These are phyloP conservation scores for Westerdykella ornata DNA, from an alignment of 2,329 filamentous ascomycete species.

Conservation along the genomic window DNA sequence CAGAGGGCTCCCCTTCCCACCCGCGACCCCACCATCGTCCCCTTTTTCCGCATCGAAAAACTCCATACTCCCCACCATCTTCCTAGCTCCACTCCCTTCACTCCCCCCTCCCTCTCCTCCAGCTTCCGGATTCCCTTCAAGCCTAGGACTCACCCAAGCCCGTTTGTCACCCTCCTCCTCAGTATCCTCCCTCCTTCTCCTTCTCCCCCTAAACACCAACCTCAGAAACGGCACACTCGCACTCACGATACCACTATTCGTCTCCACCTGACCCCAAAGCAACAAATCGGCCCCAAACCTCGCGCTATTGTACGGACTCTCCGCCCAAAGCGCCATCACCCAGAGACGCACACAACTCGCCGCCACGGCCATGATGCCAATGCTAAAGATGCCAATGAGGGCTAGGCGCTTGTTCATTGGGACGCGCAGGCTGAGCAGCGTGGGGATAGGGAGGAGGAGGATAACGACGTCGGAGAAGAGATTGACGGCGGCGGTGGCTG, in stretches of 20 bases:
- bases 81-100: conserved; percentile 1
- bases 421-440: conserved; percentile 44
- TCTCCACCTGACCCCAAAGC: conserved; percentile 45
- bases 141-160: not conserved
- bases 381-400: conserved; percentile 38
- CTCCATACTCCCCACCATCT: conserved; percentile 16
- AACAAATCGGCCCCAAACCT: conserved; percentile 31
- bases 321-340: conserved; percentile 32
- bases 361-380: conserved; percentile 33
- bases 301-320: conserved; percentile 36
- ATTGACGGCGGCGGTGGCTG: conserved; percentile 37
- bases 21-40: not conserved
- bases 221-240: conserved; percentile 43
- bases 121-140: not conserved
- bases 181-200: conserved; percentile 5
- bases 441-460: conserved; percentile 41
- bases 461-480: conserved; percentile 41
- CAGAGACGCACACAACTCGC: conserved; percentile 34
- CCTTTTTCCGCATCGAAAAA: conserved; percentile 15
- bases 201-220: conserved; percentile 33
- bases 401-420: conserved; percentile 47
- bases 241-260: conserved; percentile 43
- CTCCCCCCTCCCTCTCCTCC: not conserved
- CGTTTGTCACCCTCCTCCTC: conserved; percentile 3
- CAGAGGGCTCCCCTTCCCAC: conserved; percentile 4